phyloP scores from a whole-genome alignment of 768 basidiomycete genomes.

The Lactarius trivialis region DNA sequence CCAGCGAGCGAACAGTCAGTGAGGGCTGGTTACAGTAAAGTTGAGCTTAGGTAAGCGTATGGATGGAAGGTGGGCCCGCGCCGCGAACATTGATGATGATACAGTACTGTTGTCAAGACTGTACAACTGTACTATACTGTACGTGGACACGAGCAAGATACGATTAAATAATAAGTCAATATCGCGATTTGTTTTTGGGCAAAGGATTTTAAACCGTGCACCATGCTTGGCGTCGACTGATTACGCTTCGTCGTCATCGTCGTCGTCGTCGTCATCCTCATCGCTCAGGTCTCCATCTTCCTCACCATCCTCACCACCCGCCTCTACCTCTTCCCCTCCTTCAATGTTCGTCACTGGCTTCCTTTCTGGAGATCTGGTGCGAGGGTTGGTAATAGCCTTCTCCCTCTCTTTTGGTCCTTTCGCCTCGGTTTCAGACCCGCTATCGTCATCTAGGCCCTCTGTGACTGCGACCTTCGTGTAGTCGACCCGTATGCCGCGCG shows the following conservation, averaged over 20 bases:
- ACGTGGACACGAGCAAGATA: background rate
- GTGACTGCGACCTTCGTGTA: slow-evolving; percentile 29
- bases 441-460: slow-evolving; percentile 29
- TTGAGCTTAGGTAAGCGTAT: background rate
- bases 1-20: background rate
- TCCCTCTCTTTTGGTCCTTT: slow-evolving; percentile 36
- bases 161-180: background rate
- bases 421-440: slow-evolving; percentile 47
- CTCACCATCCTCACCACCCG: slow-evolving; percentile 28
- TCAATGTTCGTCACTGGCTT: slow-evolving; percentile 37
- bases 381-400: background rate
- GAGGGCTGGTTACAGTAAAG: no score
- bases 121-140: background rate
- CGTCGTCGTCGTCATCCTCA: slow-evolving; percentile 24
- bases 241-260: background rate
- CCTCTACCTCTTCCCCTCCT: slow-evolving; percentile 36
- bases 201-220: background rate
- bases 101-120: no score
- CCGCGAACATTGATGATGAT: no score
- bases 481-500: slow-evolving; percentile 27
- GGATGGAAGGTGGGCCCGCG: no score
- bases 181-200: background rate
- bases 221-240: background rate
- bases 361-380: slow-evolving; percentile 19
- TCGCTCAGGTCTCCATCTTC: slow-evolving; percentile 29